Evolutionary conservation across 768 basidiomycete genomes (phyloP).

Genomic region (Dentipellis sp.): DNA sequence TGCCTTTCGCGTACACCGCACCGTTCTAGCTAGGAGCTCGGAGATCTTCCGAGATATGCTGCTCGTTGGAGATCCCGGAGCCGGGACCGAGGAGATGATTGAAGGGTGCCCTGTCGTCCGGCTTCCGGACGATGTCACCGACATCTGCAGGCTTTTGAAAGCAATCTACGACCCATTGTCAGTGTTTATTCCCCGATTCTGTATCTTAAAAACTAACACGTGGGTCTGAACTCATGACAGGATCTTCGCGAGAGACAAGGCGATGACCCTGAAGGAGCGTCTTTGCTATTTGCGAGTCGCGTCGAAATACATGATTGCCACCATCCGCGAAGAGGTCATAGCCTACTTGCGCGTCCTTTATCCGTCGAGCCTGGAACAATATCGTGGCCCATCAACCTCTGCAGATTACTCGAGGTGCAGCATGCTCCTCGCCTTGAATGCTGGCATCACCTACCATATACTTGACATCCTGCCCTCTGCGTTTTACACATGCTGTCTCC

Average conservation of each 20-base stretch:
- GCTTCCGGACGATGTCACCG: neutral
- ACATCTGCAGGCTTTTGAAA: neutral
- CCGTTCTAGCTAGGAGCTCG: neutral
- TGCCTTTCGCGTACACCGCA: neutral
- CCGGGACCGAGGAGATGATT: neutral
- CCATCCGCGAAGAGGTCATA: neutral
- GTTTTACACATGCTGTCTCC: neutral
- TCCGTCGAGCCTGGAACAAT: neutral
- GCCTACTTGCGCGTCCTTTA: neutral
- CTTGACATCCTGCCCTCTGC: neutral
- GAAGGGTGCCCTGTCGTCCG: neutral
- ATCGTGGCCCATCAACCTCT: too few relatives aligned
- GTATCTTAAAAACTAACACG: too few relatives aligned
- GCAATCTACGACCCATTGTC: neutral
- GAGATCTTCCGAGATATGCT: neutral
- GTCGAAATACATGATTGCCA: neutral
- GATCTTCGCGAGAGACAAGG: too few relatives aligned
- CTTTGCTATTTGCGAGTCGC: neutral
- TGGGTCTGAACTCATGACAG: too few relatives aligned
- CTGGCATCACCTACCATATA: neutral
- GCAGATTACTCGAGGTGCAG: neutral
- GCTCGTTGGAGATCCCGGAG: neutral
- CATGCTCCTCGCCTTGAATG: neutral
- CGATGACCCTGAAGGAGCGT: too few relatives aligned
- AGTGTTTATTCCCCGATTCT: neutral